Evolutionary conservation across 108 stramenopile species (phyloP), one percentile per base, ranked within the genome.

Genomic region (Discostella stelligeroides): DNA sequence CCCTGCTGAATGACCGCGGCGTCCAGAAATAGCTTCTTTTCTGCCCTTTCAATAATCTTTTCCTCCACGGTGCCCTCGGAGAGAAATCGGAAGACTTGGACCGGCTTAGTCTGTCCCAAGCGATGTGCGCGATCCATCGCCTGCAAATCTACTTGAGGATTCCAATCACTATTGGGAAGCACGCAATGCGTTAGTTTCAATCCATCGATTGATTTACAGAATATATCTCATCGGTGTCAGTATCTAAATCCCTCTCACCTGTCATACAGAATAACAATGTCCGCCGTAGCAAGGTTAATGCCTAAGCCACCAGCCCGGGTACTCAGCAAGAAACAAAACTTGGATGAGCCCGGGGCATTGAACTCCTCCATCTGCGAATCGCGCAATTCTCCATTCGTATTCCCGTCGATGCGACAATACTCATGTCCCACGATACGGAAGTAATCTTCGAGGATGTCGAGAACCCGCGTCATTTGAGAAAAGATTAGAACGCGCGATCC

Each of bases 1-100:
- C 94, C 97, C 79, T 98, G 98, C 84, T 99, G 98, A 73, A 99
- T 98, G 27, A 99, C 98, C 24, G 97, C 98, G 20, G 99, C 98
- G 72, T 99, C 99, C 38, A 99, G 85, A 78, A 98, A 99, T 13
- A 99, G 90, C 84, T 99, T 99, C 27, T 93, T 84, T 72, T 98
- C 98, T 3, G 99, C 99, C 25, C 99, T 87, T 77, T 99, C 98
- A 23, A 98, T 97, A 54, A 99, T 98, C 81, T 98, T 98, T 76
- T 99, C 98, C 46, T 54, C 53, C 12, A 99, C 97, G 7, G 97
- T 97, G 23, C 97, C 96, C 72, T 99, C 97, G 2, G 96, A 92
- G 40, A 99, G 71, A 74, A 99, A 97, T 40, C 98, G 87, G 80
- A 99, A 99, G 0, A 99, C 98, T 63, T 95, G 92, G 15, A 99